A percentile compares a stretch with the other conserved stretches of the same genome.
Conservation (phyloP, 768 basidiomycete genomes). For the Phlebiopsis flavidoalba region DNA sequence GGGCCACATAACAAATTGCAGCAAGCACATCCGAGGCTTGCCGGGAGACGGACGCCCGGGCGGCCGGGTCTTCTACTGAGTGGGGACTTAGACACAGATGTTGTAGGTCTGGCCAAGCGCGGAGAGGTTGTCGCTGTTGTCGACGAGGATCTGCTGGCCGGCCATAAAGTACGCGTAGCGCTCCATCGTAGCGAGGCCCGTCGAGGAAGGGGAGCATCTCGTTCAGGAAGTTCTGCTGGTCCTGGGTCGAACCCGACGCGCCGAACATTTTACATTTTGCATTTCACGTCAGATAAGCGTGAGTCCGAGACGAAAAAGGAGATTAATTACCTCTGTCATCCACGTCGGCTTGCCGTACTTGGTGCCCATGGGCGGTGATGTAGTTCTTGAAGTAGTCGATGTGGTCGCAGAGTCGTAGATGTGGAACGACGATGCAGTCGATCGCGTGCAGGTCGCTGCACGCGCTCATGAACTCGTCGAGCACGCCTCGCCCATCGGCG, state of each 20-base stretch:
- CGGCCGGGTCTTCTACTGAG: no score
- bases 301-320: no score
- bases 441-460: constrained; percentile 24
- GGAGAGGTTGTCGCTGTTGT: constrained; percentile 17
- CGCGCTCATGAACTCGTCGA: constrained; percentile 23
- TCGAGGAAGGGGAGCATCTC: constrained; percentile 25
- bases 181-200: constrained; percentile 17
- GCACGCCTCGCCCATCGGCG: constrained; percentile 27
- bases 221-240: constrained; percentile 23
- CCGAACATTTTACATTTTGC: constrained; percentile 22
- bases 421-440: constrained; percentile 25
- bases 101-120: constrained; percentile 23
- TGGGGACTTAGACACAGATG: constrained; percentile 6
- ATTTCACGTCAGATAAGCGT: background rate
- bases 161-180: constrained; percentile 26
- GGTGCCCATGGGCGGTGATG: constrained; percentile 22
- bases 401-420: constrained; percentile 27
- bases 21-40: no score
- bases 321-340: constrained; percentile 25
- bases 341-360: constrained; percentile 24
- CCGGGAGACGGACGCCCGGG: no score
- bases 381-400: constrained; percentile 26
- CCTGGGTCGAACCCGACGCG: constrained; percentile 17
- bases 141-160: constrained; percentile 20
- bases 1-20: no score